Evolutionary conservation across 2,329 filamentous ascomycete species (phyloP), one percentile per base, ranked within the genome.

Genomic region (Aspergillaceae sp.): DNA sequence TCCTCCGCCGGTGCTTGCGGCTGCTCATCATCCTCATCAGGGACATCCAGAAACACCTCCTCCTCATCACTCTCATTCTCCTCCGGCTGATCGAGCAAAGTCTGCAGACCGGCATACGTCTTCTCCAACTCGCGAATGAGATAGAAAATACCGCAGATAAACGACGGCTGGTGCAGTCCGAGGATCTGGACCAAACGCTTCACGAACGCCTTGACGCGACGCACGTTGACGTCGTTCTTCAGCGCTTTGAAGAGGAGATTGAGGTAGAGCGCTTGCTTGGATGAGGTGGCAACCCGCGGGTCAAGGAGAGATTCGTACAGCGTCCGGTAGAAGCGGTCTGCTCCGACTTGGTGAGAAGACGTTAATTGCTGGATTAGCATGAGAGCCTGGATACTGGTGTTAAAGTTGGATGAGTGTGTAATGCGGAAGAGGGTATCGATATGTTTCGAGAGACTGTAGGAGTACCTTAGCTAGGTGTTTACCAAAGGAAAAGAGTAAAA

Each of bases 401-500:
- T 98, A 77, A 98, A 97, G 67, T 98, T 98, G 47, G 91, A 88
- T 1, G 91, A 97, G 68, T 98, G 92, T 0, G 92, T 94, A 59
- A 98, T 92, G 58, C 82, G 84, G 77, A 96, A 98, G 28, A 98
- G 77, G 3, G 91, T 96, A 62, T 97, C 86, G 47, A 98, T 79
- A 61, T 98, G 91, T 48, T 84, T 82, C 60, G 94, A 87, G 54
- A 97, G 80, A 27, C 82, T 86, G 52, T 37, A 47, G 7, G 29
- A 9, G 33, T 19, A 45, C 45, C 44, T 61, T 59, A 57, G 59
- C 55, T 53, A 30, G 29, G 10, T 45, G 41, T 40, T 42, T 27
- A 32, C 30, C 4, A 5, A 7, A 7, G 8, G 8, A 19, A 19
- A 37, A 40, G 46, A 50, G 30, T 34, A 40, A 41, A 29, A 19